Base-by-base conservation (phyloP, 768 basidiomycete genomes). In the Phylloporus sp. region DNA sequence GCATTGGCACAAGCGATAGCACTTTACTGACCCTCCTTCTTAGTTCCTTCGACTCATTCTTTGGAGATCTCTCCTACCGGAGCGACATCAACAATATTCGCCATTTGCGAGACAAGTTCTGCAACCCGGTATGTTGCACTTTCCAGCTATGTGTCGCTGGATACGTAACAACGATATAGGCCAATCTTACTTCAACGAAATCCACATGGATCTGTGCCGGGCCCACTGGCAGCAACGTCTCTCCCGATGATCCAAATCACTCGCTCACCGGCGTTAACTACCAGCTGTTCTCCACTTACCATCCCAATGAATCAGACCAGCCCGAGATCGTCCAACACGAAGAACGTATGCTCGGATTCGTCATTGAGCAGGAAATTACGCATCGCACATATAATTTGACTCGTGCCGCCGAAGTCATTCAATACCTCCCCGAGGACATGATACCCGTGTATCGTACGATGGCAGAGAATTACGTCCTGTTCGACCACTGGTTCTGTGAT, bases 211-310 rank as follows among this genome's bases (percentile, higher is more conserved):
- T 60, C 2, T 60, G 59, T n/a, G 59, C 59, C 10, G 48, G 45
- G 22, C 51, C 57, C 3, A 50, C 29, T 9, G 52, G 43, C 2
- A 6, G 6, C 10, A 62, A 62, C 18, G 39, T 57, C 41, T 53
- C 60, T n/a, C 54, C 60, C 2, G 49, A 62, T 10, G 59, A 61
- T 23, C 60, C 60, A 9, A 61, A 61, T 11, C 59, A 61, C 21
- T 53, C 60, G 5, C 5, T 60, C 48, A 59, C 54, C 1, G 59
- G 57, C 6, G 42, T 60, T 41, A 61, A 50, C 41, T 61, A 52
- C 43, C 44, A 61, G 32, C 46, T 62, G 14, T 61, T 61, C 35
- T 54, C 54, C 0, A 50, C 46, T 1, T 52, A 56, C 21, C 59
- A 62, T 26, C 59, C 60, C 11, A 20, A 62, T 9, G 60, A 62